A percentile compares a stretch with the other conserved stretches of the same genome.
phyloP scores from a whole-genome alignment of 2,329 filamentous ascomycete genomes.

The Ophiostoma angusticollis region DNA sequence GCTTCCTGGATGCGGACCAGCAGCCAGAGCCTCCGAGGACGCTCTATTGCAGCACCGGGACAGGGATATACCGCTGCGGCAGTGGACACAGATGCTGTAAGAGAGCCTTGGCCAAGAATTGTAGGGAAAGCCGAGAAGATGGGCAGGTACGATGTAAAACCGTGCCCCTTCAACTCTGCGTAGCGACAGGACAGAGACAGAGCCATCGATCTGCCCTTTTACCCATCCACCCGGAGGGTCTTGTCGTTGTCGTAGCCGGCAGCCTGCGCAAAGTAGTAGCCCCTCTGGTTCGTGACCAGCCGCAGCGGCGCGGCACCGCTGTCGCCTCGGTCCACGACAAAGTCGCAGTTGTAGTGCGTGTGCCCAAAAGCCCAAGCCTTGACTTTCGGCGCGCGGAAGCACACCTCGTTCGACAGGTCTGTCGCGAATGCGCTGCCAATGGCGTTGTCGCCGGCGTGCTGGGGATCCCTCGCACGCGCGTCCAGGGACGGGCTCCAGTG shows the following conservation, averaged over 20 bases:
- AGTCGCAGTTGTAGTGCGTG: slow-evolving; percentile 34
- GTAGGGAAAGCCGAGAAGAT: too few species aligned
- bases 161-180: too few species aligned
- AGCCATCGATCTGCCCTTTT: too few species aligned
- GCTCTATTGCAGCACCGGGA: too few species aligned
- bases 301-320: slow-evolving; percentile 17
- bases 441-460: slow-evolving; percentile 19
- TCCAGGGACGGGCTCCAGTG: slow-evolving; percentile 30
- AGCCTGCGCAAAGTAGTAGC: slow-evolving; percentile 23
- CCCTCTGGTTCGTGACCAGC: slow-evolving; percentile 16
- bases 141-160: too few species aligned
- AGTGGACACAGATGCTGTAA: too few species aligned
- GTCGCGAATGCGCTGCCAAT: slow-evolving; percentile 25
- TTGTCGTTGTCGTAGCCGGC: slow-evolving; percentile 22
- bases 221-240: slow-evolving; percentile 3
- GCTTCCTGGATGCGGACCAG: too few species aligned
- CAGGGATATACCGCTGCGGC: too few species aligned
- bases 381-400: slow-evolving; percentile 24
- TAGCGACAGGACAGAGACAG: too few species aligned
- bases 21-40: too few species aligned
- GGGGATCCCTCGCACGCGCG: slow-evolving; percentile 21
- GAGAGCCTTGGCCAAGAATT: too few species aligned
- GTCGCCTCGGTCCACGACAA: slow-evolving; percentile 13
- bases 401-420: slow-evolving; percentile 24
- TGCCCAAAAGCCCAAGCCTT: slow-evolving; percentile 36